A percentile compares a stretch with the other conserved stretches of the same genome.
Conservation (phyloP, 768 basidiomycete species). For the Guyanaporus albipodus region DNA sequence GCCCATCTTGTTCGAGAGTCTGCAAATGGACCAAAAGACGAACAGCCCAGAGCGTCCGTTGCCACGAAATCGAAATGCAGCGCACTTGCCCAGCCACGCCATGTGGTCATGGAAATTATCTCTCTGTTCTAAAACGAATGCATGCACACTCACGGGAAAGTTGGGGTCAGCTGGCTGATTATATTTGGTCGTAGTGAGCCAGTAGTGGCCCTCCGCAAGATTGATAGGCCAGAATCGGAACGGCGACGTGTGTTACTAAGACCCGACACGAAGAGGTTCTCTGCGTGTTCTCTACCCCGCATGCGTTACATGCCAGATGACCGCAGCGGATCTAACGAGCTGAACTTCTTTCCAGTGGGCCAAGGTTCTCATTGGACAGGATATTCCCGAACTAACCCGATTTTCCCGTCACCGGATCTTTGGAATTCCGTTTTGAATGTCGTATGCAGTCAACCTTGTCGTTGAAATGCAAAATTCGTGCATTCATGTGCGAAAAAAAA, state of each 20-base stretch:
- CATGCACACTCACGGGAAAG: not conserved
- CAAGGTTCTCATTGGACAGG: constrained; percentile 14
- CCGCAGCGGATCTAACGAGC: constrained; percentile 4
- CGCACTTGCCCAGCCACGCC: constrained; percentile 10
- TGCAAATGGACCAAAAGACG: constrained; percentile 1
- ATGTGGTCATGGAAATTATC: constrained; percentile 4
- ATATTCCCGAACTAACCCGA: constrained; percentile 16
- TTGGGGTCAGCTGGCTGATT: constrained; percentile 2
- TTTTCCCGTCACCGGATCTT: constrained; percentile 25
- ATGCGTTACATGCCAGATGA: not conserved
- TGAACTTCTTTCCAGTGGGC: constrained; percentile 1
- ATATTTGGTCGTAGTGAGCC: constrained; percentile 11
- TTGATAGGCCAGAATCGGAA: not conserved
- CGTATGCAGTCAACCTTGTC: not conserved
- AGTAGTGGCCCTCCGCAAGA: not conserved
- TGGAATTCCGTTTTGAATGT: constrained; percentile 9
- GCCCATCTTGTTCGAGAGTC: constrained; percentile 23
- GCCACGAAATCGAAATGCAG: not conserved
- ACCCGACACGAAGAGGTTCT: no score
- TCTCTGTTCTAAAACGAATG: not conserved
- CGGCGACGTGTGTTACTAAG: not conserved
- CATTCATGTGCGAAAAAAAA: constrained; percentile 9
- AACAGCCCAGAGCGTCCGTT: not conserved
- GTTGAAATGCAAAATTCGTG: constrained; percentile 5
- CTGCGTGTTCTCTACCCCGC: no score